Base-by-base conservation (phyloP, 2,329 filamentous ascomycete species). In the Neocucurbitaria cava region DNA sequence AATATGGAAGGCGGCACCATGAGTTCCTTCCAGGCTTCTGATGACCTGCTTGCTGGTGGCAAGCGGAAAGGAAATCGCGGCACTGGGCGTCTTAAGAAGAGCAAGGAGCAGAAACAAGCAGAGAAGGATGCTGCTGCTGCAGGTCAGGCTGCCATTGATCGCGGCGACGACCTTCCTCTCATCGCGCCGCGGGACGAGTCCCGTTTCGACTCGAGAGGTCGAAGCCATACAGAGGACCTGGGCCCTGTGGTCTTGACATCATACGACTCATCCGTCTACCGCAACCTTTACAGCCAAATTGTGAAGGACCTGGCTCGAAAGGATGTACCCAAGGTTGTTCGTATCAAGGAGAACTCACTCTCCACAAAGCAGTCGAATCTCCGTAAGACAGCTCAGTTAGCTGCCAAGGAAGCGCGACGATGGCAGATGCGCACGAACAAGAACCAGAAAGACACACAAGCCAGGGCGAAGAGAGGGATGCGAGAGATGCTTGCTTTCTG, bases 401-500 rank as follows among this genome's bases (percentile, higher is more conserved):
- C 95, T 7, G 96, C 94, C 57, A 99, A 99, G 75, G 95, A 99
- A 78, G 94, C 95, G 49, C 92, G 96, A 71, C 85, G 96, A 70
- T 99, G 95, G 95, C 96, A 99, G 76, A 86, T 96, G 56, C 90
- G 92, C 38, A 99, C 95, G 49, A 99, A 99, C 82, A 98, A 99
- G 83, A 96, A 93, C 72, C 95, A 91, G 75, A 99, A 99, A 77
- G 95, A 99, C 76, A 90, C 96, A 3, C 95, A 98, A 74, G 95
- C 95, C 38, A 88, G 95, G 43, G 95, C 95, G 54, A 99, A 99
- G 83, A 90, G 95, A 64, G 94, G 94, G 55, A 99, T 99, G 95
- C 88, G 95, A 73, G 95, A 99, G 78, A 99, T 99, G 95, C 95
- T 97, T 85, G 88, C 91, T 53, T 99, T 98, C 84, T 99, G 95